These are phyloP conservation scores for Plectranthus barbatus DNA, from an alignment of 257 asterid species.

Conservation along the genomic window DNA sequence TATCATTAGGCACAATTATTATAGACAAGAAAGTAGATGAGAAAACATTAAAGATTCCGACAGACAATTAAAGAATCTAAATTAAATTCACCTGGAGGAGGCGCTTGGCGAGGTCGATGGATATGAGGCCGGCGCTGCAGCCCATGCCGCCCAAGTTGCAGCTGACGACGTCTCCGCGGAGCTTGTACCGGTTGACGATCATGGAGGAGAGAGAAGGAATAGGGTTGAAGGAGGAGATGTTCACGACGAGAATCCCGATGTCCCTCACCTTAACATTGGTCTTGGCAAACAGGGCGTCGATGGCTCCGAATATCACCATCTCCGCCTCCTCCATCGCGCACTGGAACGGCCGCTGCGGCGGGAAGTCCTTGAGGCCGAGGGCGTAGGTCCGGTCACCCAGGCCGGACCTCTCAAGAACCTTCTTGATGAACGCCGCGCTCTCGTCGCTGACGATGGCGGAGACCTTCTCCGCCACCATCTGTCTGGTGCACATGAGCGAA, in stretches of 20 bases:
- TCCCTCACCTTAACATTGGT: constrained; percentile 32
- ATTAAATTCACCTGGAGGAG: too few relatives aligned
- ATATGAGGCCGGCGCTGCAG: constrained; percentile 45
- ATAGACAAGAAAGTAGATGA: too few relatives aligned
- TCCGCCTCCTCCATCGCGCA: constrained; percentile 37
- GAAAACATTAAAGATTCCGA: too few relatives aligned
- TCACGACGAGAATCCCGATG: constrained; percentile 44
- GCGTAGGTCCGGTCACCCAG: constrained; percentile 30
- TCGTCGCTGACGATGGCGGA: constrained; percentile 14
- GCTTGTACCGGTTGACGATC: too few relatives aligned
- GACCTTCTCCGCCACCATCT: constrained; percentile 1
- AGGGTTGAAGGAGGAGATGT: constrained; percentile 36
- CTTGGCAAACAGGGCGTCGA: constrained; percentile 36
- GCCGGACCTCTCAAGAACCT: constrained; percentile 33
- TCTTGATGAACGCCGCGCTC: constrained; percentile 19
- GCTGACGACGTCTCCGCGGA: constrained; percentile 38
- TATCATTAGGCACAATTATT: too few relatives aligned
- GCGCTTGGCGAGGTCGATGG: too few relatives aligned
- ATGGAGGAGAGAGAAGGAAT: constrained; percentile 46
- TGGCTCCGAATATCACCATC: constrained; percentile 36
- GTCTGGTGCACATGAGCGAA: constrained; percentile 11
- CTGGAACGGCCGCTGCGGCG: constrained; percentile 19
- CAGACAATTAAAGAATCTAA: too few relatives aligned
- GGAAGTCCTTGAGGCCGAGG: constrained; percentile 13
- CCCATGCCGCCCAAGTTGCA: constrained; percentile 61